Conservation (phyloP, 208 protist genomes). For the Leishmania arabica region DNA sequence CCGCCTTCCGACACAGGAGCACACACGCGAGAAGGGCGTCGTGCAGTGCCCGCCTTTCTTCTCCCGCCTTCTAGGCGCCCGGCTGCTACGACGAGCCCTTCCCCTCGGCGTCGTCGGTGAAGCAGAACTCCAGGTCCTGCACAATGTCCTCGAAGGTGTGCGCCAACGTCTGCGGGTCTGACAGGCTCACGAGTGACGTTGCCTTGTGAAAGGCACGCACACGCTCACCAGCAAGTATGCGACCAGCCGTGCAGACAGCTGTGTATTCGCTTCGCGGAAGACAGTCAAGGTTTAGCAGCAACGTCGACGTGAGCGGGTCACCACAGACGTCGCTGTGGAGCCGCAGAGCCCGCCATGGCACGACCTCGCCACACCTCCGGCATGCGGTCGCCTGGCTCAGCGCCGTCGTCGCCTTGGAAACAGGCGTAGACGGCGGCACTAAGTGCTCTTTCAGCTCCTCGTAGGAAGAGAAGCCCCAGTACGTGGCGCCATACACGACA, state of each 20-base stretch:
- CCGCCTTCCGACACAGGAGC: not conserved
- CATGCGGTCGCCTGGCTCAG: conserved; percentile 43
- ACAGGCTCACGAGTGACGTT: conserved; percentile 69
- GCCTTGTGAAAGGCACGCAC: conserved; percentile 37
- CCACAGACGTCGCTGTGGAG: conserved; percentile 73
- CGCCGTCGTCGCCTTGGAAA: not conserved
- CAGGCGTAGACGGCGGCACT: not conserved
- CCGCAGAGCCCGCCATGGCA: conserved; percentile 38
- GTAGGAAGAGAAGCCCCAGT: conserved; percentile 88
- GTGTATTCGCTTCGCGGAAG: conserved; percentile 78
- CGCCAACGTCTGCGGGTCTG: conserved; percentile 80
- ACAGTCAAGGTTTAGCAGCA: conserved; percentile 59
- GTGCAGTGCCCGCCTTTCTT: not conserved
- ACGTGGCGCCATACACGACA: conserved; percentile 81
- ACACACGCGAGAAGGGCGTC: not conserved
- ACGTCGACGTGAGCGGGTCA: conserved; percentile 53
- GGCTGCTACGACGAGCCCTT: conserved; percentile 1
- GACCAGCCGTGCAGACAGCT: conserved; percentile 37
- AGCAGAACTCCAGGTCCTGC: conserved; percentile 65
- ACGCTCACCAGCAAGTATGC: conserved; percentile 39
- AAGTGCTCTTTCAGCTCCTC: conserved; percentile 41
- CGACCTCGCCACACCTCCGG: conserved; percentile 53
- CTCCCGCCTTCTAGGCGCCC: not conserved
- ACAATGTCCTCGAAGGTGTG: conserved; percentile 83
- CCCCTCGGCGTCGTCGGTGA: conserved; percentile 16